Evolutionary conservation across 2,329 filamentous ascomycete genomes (phyloP).

Genomic region (Calonectria pteridis): DNA sequence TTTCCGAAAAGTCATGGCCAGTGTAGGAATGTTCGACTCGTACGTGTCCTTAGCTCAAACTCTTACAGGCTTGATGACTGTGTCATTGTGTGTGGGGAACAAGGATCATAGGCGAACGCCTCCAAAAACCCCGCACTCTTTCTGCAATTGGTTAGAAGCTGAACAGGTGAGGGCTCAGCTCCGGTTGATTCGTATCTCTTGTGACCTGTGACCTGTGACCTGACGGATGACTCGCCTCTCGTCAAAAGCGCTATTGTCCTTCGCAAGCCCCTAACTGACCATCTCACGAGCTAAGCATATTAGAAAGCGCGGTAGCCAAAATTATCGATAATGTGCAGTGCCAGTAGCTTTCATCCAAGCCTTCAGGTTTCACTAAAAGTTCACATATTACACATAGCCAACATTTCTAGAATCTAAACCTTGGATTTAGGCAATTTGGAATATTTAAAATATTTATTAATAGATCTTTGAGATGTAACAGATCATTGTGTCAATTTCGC

Average conservation of each 20-base stretch:
- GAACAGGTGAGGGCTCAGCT: not conserved
- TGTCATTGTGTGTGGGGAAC: not conserved
- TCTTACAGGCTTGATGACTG: not conserved
- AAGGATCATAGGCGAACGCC: not conserved
- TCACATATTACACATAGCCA: no score
- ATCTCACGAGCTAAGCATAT: not conserved
- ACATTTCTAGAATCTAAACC: not conserved
- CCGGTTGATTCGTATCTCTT: not conserved
- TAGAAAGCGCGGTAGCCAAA: no score
- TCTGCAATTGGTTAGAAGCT: not conserved
- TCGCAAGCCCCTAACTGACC: no score
- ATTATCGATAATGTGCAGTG: no score
- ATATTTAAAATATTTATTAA: not conserved
- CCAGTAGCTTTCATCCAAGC: no score
- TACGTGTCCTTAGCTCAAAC: not conserved
- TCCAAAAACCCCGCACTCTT: not conserved
- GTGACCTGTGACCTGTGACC: not conserved
- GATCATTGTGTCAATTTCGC: not conserved
- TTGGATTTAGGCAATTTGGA: not conserved
- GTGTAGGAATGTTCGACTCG: not conserved
- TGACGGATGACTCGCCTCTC: no score
- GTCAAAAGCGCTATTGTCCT: no score
- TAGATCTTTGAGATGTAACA: accelerated
- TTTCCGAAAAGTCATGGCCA: not conserved
- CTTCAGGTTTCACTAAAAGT: no score